Evolutionary conservation across 129 eudicot species (phyloP), one percentile per base, ranked within the genome.

Genomic region (Tanacetum coccineum): DNA sequence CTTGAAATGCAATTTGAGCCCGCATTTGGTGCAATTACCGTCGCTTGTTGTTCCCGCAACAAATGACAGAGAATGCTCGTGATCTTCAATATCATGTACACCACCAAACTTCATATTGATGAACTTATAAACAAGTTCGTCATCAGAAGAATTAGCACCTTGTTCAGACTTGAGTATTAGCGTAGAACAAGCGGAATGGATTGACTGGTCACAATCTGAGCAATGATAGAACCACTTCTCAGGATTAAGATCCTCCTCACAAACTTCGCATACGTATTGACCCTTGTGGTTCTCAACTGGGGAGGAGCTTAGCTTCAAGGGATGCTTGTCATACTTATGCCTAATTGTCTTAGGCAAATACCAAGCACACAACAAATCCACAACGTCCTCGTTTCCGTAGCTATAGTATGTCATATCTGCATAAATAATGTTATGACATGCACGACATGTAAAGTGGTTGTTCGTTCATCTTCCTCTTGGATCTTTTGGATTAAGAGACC

Each of bases 251-350:
- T 22, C 25, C 25, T 22, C 2, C 1, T 22, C 25, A 22, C 25
- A 22, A 22, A 2, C 25, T 40, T 76, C 75, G 47, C 75, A 68
- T 8, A 59, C 51, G 40, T 59, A 76, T 62, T 11, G 22, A 12
- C 58, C 48, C 49, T 63, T 70, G 48, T 68, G 70, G 64, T 61
- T 56, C 48, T 40, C 55, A 3, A 50, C 22, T 11, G 70, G 75
- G 57, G 14, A 22, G 52, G 53, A 76, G 42, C 59, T 59, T 64
- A 76, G 39, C 25, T 20, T 40, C 21, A 75, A 15, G 7, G 70
- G 48, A 55, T 75, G 74, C 45, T 39, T 32, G 45, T 75, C 79
- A 6, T n/a, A 69, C 64, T 19, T 69, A 61, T 69, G 36, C 64
- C 14, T 76, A 4, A 76, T 54, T 19, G 50, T 44, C 46, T 28